These are phyloP conservation scores for Pholiota molesta DNA, from an alignment of 768 basidiomycete genomes.

Conservation along the genomic window DNA sequence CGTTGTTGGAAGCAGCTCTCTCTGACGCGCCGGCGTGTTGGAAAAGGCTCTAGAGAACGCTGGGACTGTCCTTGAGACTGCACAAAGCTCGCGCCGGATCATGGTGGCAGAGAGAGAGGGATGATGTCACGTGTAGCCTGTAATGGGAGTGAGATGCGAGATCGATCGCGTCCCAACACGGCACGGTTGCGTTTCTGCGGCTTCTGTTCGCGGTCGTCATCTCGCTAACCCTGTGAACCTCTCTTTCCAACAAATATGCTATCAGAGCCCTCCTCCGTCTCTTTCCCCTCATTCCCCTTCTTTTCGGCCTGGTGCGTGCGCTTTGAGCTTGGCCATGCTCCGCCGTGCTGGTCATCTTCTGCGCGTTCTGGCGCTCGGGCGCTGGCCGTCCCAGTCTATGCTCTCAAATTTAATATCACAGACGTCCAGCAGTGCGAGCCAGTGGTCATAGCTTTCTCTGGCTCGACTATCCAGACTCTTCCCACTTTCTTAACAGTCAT, in stretches of 20 bases:
- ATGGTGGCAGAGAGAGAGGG: conserved; percentile 30
- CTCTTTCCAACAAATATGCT: conserved; percentile 1
- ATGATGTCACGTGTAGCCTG: conserved; percentile 27
- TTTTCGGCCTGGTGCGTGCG: conserved; percentile 31
- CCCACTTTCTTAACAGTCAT: conserved; percentile 53
- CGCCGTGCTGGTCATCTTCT: conserved; percentile 30
- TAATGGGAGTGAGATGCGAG: conserved; percentile 17
- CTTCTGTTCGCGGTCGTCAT: conserved; percentile 16
- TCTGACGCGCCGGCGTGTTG: conserved; percentile 13
- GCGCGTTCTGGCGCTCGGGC: conserved; percentile 35
- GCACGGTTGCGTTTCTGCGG: conserved; percentile 7
- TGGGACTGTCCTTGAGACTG: conserved; percentile 18
- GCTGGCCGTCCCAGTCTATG: conserved; percentile 41
- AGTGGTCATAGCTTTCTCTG: conserved; percentile 45
- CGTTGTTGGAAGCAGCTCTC: conserved; percentile 40
- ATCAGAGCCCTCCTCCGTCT: conserved; percentile 13
- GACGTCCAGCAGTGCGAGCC: conserved; percentile 55
- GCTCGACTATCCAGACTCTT: conserved; percentile 38
- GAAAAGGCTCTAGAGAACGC: conserved; percentile 26
- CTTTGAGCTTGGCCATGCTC: conserved; percentile 37
- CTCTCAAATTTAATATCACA: conserved; percentile 43
- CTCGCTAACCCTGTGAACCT: conserved; percentile 17
- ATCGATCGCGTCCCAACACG: conserved; percentile 12
- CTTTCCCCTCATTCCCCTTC: conserved; percentile 26
- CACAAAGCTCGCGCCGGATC: conserved; percentile 33